Percentiles rank a stretch among this genome's conserved stretches.
Evolutionary conservation across 2,329 filamentous ascomycete species (phyloP).

Genomic region (Colletotrichum gloeosporioides): DNA sequence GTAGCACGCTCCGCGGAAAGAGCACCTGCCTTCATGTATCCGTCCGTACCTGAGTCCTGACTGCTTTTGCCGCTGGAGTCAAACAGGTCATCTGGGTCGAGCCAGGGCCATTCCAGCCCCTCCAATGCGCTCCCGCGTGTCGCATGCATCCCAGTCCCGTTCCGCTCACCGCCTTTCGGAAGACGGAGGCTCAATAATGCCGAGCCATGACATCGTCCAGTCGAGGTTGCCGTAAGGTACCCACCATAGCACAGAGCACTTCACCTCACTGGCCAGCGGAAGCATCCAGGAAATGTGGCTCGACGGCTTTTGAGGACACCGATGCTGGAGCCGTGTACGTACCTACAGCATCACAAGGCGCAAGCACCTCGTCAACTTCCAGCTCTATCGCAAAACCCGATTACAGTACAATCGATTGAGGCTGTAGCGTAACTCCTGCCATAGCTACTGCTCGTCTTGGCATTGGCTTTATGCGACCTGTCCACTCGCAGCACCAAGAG

Average conservation of each 20-base stretch:
- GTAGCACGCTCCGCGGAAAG: background rate
- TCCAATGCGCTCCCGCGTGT: background rate
- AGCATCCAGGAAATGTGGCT: slow-evolving; percentile 21
- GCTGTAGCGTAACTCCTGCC: background rate
- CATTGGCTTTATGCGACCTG: background rate
- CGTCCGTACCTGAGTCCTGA: background rate
- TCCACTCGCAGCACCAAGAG: background rate
- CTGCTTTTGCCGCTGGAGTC: background rate
- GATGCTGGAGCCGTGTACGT: slow-evolving; percentile 20
- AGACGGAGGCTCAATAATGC: slow-evolving; percentile 4
- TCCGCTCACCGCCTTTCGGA: background rate
- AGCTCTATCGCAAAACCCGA: background rate
- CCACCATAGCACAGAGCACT: background rate
- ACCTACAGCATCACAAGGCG: slow-evolving; percentile 2
- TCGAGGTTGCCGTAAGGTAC: background rate
- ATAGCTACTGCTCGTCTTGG: background rate
- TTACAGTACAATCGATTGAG: background rate
- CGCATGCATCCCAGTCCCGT: background rate
- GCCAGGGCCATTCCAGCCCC: background rate
- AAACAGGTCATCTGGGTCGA: background rate
- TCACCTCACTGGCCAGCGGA: background rate
- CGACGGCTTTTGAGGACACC: slow-evolving; percentile 21
- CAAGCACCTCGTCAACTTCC: slow-evolving; percentile 5
- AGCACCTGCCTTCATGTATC: background rate
- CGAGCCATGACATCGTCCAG: slow-evolving; percentile 8